Base-by-base conservation (phyloP, 352 stramenopile species). In the Globisporangium rhizosaccharum region DNA sequence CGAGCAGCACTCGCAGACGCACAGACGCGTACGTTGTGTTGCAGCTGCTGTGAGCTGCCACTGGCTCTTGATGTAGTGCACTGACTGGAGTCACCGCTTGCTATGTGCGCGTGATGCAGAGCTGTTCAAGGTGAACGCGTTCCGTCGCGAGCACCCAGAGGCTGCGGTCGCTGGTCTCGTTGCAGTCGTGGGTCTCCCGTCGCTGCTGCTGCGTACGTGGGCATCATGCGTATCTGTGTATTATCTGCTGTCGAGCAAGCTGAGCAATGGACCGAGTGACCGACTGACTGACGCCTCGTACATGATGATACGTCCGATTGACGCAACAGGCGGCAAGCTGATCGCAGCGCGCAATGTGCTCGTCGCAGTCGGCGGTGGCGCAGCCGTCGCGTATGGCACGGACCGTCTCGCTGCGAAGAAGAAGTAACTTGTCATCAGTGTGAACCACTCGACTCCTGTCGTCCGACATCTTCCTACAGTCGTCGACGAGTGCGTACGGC, bases 101-200 rank as follows among this genome's bases (percentile, higher is more conserved):
- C 0, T 60, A 15, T 59, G 39, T 12, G 57, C 26, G 25, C 41
- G 28, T 36, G 33, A 28, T 62, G 51, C 61, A 92, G 82, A 90
- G 57, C 63, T 89, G 41, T n/a, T 70, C 56, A 92, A 92, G 59
- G 67, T 69, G 44, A 88, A 92, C 59, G 75, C 77, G 56, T 90
- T 92, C 70, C 82, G 79, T 61, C 76, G 76, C 47, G 75, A 84
- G 26, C 76, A 92, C 68, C 80, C 80, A 10, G 80, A 88, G 57
- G 67, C 80, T 8, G 78, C 80, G 42, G 68, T 84, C 7, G 74
- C 70, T 1, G 80, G 78, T 36, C 64, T 92, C 33, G 68, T 75
- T 6, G 66, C 79, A 3, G 57, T 84, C 50, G 82, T 90, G 30
- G 82, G 76, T 30, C 60, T 80, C 28, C 82, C 82, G 18, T 88